phyloP scores from a whole-genome alignment of 129 eudicot genomes.

The Saposhnikovia divaricata region DNA sequence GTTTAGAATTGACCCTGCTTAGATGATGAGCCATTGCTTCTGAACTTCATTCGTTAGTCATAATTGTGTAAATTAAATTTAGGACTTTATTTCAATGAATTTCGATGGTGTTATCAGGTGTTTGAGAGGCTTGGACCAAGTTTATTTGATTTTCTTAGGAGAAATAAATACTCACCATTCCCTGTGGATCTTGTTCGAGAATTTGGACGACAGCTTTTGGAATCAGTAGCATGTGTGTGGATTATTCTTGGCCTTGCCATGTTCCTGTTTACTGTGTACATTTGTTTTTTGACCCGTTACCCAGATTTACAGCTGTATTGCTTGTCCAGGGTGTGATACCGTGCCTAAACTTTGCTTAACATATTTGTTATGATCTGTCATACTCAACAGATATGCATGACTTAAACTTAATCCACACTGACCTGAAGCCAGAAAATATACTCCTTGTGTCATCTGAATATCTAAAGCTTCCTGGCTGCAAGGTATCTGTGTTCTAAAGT shows the following conservation, averaged over 20 bases:
- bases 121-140: slow-evolving; percentile 99
- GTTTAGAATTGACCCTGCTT: not conserved
- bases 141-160: slow-evolving; percentile 85
- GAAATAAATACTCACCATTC: slow-evolving; percentile 76
- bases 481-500: slow-evolving; percentile 52
- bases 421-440: slow-evolving; percentile 97
- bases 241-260: slow-evolving; percentile 40
- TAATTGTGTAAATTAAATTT: slow-evolving; percentile 20
- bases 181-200: slow-evolving; percentile 98
- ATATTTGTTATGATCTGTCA: slow-evolving; percentile 22
- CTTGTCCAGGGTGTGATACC: slow-evolving; percentile 23
- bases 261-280: slow-evolving; percentile 7
- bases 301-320: slow-evolving; percentile 12
- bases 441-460: slow-evolving; percentile 75
- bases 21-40: slow-evolving; percentile 1
- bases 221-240: slow-evolving; percentile 97
- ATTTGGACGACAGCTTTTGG: slow-evolving; percentile 97
- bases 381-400: slow-evolving; percentile 87
- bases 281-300: slow-evolving; percentile 19
- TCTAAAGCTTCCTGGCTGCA: slow-evolving; percentile 69
- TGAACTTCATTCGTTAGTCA: slow-evolving; percentile 20
- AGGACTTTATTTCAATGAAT: slow-evolving; percentile 40
- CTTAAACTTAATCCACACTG: slow-evolving; percentile 78
- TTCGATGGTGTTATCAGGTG: slow-evolving; percentile 72
- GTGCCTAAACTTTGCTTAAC: slow-evolving; percentile 19